Conservation (phyloP, 148 eudicot genomes). For the Euryodendron excelsum region DNA sequence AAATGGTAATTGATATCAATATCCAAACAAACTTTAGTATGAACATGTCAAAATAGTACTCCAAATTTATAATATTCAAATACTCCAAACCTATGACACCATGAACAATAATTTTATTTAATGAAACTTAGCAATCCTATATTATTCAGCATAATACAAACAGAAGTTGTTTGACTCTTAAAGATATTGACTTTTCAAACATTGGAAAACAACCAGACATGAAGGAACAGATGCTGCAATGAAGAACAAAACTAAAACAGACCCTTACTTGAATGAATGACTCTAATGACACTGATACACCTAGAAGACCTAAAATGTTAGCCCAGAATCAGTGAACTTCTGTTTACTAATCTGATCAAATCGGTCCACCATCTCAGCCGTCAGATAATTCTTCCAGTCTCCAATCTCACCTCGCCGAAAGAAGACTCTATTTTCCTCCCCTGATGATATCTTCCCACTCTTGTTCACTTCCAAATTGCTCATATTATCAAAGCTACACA, state of each 20-base stretch:
- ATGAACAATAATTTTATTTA: too few relatives aligned
- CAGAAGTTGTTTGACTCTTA: too few relatives aligned
- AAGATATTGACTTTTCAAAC: too few relatives aligned
- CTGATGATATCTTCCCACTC: constrained; percentile 31
- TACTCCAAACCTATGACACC: too few relatives aligned
- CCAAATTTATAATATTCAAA: too few relatives aligned
- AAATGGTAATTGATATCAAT: too few relatives aligned
- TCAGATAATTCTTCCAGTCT: constrained; percentile 47
- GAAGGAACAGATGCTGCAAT: neutral
- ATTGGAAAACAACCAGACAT: too few relatives aligned
- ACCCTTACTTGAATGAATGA: neutral
- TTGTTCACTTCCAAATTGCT: constrained; percentile 48
- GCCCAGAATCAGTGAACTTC: constrained; percentile 28
- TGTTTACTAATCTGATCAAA: constrained; percentile 30
- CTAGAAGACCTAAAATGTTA: constrained; percentile 14
- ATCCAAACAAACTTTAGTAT: too few relatives aligned
- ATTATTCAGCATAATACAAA: too few relatives aligned
- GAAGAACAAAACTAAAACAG: neutral
- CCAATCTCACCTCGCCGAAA: constrained; percentile 45
- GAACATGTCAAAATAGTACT: too few relatives aligned
- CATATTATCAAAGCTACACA: constrained; percentile 46
- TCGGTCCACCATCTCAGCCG: constrained; percentile 28
- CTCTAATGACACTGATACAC: neutral
- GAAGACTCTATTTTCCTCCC: constrained; percentile 28
- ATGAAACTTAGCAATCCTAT: too few relatives aligned